Evolutionary conservation across 192 early-diverging fungal species (phyloP), one percentile per base, ranked within the genome.

Genomic region (Cladochytrium replicatum): DNA sequence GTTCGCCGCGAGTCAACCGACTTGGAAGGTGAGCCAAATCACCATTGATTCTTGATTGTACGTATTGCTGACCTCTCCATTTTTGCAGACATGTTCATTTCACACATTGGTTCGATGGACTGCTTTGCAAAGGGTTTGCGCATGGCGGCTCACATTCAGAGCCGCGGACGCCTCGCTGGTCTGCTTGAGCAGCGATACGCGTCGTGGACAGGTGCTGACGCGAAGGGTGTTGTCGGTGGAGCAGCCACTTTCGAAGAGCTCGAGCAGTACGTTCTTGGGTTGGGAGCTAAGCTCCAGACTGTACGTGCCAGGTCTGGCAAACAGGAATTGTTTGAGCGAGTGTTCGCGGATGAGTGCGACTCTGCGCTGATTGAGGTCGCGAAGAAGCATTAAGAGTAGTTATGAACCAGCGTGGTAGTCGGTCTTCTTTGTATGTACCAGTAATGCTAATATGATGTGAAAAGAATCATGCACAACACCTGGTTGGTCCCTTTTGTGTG

Each of bases 1-100:
- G 63, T 67, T 3, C 58, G 63, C 31, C 58, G 63, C 21, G 63
- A 64, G 30, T 61, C 60, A 6, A 61, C 55, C 17, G 60, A 61
- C 28, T 21, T 61, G 2, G 60, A 61, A 61, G 58, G 53, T 55
- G 19, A 7, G 32, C 32, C 7, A 34, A n/a, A n/a, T n/a, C n/a
- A n/a, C n/a, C n/a, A n/a, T n/a, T n/a, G n/a, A n/a, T n/a, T n/a
- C n/a, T n/a, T n/a, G n/a, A n/a, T n/a, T n/a, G n/a, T n/a, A n/a
- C n/a, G n/a, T n/a, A n/a, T n/a, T n/a, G n/a, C n/a, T n/a, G n/a
- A n/a, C n/a, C n/a, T n/a, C n/a, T n/a, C n/a, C n/a, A n/a, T n/a
- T n/a, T n/a, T n/a, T n/a, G n/a, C n/a, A 59, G 59, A 61, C 27
- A 19, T 61, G 28, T 61, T 61, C 45, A 61, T 61, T 52, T 55